Evolutionary conservation across 768 basidiomycete species (phyloP), one percentile per base, ranked within the genome.

Genomic region (Boletus rubescentipes): DNA sequence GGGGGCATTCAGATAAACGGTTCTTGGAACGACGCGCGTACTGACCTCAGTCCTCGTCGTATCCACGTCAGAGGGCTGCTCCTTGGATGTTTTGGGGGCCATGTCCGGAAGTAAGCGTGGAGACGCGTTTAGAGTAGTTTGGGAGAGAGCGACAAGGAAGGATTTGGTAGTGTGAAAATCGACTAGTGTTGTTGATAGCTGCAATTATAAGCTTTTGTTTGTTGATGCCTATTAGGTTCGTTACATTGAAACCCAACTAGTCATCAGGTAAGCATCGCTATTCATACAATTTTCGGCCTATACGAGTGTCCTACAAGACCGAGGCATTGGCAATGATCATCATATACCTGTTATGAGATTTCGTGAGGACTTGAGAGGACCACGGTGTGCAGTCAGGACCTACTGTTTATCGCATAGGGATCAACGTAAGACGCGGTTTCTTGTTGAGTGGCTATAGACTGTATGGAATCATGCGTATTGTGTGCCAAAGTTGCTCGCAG

Each of bases 131-230:
- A 49, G 23, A 42, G 59, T 60, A 58, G 49, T 44, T 53, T 46
- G 58, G 40, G 54, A 55, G 57, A 58, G 66, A 30, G 60, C 64
- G 66, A 68, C 68, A 75, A 76, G 66, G 65, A 65, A 69, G 68
- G 64, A 53, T 60, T 73, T 72, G 66, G 66, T 73, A 72, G 68
- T 67, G 64, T 64, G 71, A 73, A 73, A 73, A 69, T 72, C 56
- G 52, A 68, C 66, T 70, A 69, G 58, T 53, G 52, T 67, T 73
- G 72, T 73, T 72, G 71, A 71, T 68, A 58, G 60, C 53, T 70
- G 69, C 67, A 62, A 69, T 71, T 70, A 70, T 71, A 70, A 71
- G 71, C 69, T 67, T 63, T 71, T 69, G 71, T 70, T 70, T 70
- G 71, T 70, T 70, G 69, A 72, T 72, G 39, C 50, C 65, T 70